Evolutionary conservation across 257 asterid species (phyloP).

Genomic region (Solanum ossicruentum): DNA sequence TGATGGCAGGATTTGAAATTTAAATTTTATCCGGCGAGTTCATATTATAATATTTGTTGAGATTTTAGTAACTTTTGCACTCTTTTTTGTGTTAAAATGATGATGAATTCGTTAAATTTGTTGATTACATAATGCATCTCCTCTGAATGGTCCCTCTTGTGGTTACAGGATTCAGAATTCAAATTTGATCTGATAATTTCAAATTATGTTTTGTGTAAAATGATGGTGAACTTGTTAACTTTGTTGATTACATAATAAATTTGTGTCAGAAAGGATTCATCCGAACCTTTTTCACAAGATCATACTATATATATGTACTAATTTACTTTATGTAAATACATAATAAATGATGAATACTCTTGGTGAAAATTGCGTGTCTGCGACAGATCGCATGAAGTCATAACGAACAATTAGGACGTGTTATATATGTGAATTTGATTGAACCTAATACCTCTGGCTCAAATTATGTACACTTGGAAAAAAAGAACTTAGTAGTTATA

Average conservation of each 20-base stretch:
- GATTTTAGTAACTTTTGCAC: background rate
- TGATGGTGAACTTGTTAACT: background rate
- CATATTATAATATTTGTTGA: background rate
- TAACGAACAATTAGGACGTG: background rate
- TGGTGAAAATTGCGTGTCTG: background rate
- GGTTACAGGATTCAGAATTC: background rate
- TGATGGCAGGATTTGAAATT: background rate
- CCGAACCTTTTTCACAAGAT: background rate
- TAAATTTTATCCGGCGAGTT: background rate
- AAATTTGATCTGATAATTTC: background rate
- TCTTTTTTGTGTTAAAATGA: background rate
- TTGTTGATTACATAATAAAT: too few species aligned
- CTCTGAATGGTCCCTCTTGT: background rate
- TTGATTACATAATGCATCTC: background rate
- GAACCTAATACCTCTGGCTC: background rate
- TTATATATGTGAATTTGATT: background rate
- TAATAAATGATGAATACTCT: background rate
- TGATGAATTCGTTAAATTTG: background rate
- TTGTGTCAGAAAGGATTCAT: background rate
- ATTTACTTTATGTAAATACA: background rate
- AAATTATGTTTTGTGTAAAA: background rate
- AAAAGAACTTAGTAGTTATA: background rate
- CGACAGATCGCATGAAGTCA: background rate
- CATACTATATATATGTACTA: background rate
- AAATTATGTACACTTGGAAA: background rate